phyloP scores from a whole-genome alignment of 2,329 filamentous ascomycete genomes.

The Alternaria burnsii region DNA sequence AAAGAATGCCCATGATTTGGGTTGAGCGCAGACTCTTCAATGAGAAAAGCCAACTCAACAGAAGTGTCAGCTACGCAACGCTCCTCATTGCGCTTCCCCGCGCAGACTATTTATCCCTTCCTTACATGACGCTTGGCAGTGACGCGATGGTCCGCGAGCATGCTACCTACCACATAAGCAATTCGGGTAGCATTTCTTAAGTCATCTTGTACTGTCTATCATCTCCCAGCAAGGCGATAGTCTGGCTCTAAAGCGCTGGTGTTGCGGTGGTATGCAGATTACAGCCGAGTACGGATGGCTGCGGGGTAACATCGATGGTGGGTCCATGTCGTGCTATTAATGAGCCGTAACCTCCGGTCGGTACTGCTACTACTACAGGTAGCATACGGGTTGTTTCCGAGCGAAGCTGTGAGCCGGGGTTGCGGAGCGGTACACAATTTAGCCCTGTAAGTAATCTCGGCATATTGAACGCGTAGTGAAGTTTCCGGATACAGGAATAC shows the following conservation, averaged over 20 bases:
- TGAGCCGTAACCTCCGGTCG: slow-evolving; percentile 5
- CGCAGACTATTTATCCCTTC: slow-evolving; percentile 20
- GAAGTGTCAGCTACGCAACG: neutral
- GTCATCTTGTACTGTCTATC: slow-evolving; percentile 8
- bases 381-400: slow-evolving; percentile 1
- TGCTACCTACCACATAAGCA: slow-evolving; percentile 4
- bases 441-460: slow-evolving; percentile 7
- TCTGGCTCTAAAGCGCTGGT: slow-evolving; percentile 9
- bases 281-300: slow-evolving; percentile 15
- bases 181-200: neutral
- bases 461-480: slow-evolving; percentile 4
- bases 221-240: slow-evolving; percentile 5
- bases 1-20: slow-evolving; percentile 8
- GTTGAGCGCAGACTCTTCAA: neutral
- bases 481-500: neutral
- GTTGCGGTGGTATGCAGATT: slow-evolving; percentile 3
- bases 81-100: neutral
- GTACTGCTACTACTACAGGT: neutral
- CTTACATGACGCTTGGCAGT: slow-evolving; percentile 16
- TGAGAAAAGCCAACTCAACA: neutral
- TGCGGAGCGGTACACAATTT: neutral
- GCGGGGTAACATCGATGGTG: slow-evolving; percentile 23
- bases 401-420: slow-evolving; percentile 5
- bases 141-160: slow-evolving; percentile 11
- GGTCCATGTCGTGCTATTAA: slow-evolving; percentile 10